Percentiles rank a stretch among this genome's conserved stretches.
These are phyloP conservation scores for Neurospora sp. DNA, from an alignment of 495 filamentous ascomycete genomes.

Conservation along the genomic window DNA sequence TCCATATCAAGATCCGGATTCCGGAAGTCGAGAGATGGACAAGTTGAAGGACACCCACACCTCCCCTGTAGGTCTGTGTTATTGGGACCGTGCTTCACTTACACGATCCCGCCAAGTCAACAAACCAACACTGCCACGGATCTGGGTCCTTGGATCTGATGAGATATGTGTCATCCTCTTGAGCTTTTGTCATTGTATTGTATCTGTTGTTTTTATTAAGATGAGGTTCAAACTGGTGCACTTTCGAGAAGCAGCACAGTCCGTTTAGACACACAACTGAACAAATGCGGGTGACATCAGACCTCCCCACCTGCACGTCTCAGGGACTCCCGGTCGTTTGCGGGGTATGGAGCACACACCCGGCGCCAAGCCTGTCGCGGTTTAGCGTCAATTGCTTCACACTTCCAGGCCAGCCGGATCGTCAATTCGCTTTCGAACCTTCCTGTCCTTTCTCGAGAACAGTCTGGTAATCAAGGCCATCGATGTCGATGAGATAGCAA, in stretches of 20 bases:
- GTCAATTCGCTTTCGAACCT: not conserved
- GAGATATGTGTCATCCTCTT: not conserved
- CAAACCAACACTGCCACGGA: not conserved
- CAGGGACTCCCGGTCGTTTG: conserved; percentile 15
- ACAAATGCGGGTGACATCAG: conserved; percentile 20
- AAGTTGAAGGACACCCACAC: not conserved
- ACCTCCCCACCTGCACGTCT: conserved; percentile 8
- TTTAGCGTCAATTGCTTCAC: conserved; percentile 8
- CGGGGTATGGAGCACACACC: conserved; percentile 20
- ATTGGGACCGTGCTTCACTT: not conserved
- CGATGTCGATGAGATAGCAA: not conserved
- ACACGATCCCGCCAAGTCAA: not conserved
- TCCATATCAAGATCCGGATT: not conserved
- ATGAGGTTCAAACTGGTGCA: not conserved
- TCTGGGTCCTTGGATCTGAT: not conserved
- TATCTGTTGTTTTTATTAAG: not conserved
- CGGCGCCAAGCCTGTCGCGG: conserved; percentile 9
- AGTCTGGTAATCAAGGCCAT: not conserved
- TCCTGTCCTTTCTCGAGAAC: not conserved
- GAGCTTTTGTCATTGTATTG: not conserved
- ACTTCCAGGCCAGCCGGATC: not conserved
- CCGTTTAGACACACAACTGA: not conserved
- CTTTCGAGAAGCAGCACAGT: not conserved
- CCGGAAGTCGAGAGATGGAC: not conserved
- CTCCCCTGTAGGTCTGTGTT: not conserved